These are phyloP conservation scores for Aspergillus sp. DNA, from an alignment of 2,329 filamentous ascomycete genomes.

Conservation along the genomic window DNA sequence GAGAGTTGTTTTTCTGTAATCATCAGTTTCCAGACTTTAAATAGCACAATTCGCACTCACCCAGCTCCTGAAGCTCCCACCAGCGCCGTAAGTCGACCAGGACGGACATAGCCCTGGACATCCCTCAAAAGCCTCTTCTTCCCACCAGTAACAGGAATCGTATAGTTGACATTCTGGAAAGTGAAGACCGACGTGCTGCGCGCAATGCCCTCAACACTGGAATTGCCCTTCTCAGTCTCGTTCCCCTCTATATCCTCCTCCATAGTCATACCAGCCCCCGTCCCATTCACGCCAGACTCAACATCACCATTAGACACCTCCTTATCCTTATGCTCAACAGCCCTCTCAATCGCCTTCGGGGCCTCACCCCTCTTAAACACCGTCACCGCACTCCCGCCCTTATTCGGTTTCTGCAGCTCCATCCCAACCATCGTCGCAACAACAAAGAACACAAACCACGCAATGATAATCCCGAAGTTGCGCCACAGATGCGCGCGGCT, in stretches of 20 bases:
- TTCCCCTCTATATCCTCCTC: slow-evolving; percentile 5
- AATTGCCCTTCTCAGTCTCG: slow-evolving; percentile 20
- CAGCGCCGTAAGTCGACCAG: slow-evolving; percentile 73
- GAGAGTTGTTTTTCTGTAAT: slow-evolving; percentile 48
- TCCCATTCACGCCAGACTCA: slow-evolving; percentile 46
- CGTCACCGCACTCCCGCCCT: slow-evolving; percentile 75
- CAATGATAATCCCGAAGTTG: slow-evolving; percentile 78
- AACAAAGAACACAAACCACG: slow-evolving; percentile 74
- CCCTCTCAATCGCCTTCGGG: slow-evolving; percentile 57
- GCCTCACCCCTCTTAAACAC: slow-evolving; percentile 70
- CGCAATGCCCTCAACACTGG: slow-evolving; percentile 50
- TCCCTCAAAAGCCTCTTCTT: slow-evolving; percentile 55
- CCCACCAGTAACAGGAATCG: slow-evolving; percentile 48
- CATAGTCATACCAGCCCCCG: not conserved
- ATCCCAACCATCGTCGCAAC: slow-evolving; percentile 73
- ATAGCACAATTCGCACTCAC: slow-evolving; percentile 22
- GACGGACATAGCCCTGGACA: slow-evolving; percentile 71
- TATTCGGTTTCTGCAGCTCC: slow-evolving; percentile 74
- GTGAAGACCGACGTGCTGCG: slow-evolving; percentile 74
- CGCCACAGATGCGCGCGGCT: slow-evolving; percentile 61
- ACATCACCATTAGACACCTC: slow-evolving; percentile 43
- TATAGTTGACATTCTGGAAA: slow-evolving; percentile 82
- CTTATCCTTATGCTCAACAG: slow-evolving; percentile 50
- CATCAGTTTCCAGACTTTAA: not conserved
- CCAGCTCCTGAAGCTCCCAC: slow-evolving; percentile 72